A percentile compares a stretch with the other conserved stretches of the same genome.
These are phyloP conservation scores for Mycena amicta DNA, from an alignment of 768 basidiomycete species.

Conservation along the genomic window DNA sequence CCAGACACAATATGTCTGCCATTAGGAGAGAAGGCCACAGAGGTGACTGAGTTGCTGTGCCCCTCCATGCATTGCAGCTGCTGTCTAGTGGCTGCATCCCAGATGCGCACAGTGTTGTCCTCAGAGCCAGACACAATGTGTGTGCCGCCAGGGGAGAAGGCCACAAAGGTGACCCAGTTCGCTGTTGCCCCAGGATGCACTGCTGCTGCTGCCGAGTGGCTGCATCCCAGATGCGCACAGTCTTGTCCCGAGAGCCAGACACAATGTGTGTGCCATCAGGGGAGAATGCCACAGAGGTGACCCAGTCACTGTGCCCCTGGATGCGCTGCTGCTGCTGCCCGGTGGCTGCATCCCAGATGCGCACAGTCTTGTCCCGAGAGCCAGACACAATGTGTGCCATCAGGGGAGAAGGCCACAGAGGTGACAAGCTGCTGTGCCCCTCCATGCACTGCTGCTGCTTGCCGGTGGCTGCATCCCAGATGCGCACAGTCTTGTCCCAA, in stretches of 20 bases:
- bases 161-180: not conserved
- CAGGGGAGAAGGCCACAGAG: not conserved
- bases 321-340: not conserved
- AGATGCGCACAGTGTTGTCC: not conserved
- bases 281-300: not conserved
- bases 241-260: not conserved
- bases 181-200: not conserved
- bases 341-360: not conserved
- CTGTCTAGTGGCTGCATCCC: not conserved
- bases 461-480: not conserved
- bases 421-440: not conserved
- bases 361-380: not conserved
- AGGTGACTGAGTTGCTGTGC: not conserved
- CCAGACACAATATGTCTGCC: constrained; percentile 5
- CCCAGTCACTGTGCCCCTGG: not conserved
- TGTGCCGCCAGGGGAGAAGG: not conserved
- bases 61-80: too few relatives aligned
- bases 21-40: constrained; percentile 4
- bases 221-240: not conserved
- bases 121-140: constrained; percentile 2
- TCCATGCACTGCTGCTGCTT: not conserved
- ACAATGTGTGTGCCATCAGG: not conserved
- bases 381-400: not conserved
- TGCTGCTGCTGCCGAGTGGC: not conserved
- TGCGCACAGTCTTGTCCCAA: not conserved